These are phyloP conservation scores for Acacia concinna DNA, from an alignment of 331 rosid species.

Conservation along the genomic window DNA sequence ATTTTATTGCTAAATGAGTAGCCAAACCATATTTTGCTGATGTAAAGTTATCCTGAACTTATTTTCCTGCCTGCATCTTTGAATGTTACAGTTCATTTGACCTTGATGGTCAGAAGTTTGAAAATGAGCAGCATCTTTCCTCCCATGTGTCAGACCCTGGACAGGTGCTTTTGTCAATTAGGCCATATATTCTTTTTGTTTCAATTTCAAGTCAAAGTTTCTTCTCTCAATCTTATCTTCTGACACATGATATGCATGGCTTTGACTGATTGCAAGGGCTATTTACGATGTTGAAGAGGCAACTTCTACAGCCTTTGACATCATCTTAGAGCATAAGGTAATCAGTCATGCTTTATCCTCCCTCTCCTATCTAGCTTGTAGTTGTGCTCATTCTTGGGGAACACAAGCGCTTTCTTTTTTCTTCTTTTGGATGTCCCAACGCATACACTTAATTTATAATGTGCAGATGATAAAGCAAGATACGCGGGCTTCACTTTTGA, in stretches of 20 bases:
- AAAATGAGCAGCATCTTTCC: conserved; percentile 77
- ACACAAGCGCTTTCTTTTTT: conserved; percentile 17
- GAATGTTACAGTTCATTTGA: conserved; percentile 64
- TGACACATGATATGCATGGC: conserved; percentile 35
- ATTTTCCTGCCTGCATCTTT: conserved; percentile 22
- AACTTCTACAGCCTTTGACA: conserved; percentile 79
- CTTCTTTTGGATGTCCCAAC: neutral
- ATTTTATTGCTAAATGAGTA: too few species aligned
- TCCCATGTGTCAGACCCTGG: conserved; percentile 78
- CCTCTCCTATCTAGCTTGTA: conserved; percentile 4
- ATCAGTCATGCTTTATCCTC: conserved; percentile 6
- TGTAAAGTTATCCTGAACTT: conserved; percentile 16
- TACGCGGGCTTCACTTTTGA: conserved; percentile 76
- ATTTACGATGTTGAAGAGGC: conserved; percentile 54
- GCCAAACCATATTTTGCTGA: conserved; percentile 8
- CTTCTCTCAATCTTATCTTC: conserved; percentile 24
- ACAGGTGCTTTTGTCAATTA: conserved; percentile 60
- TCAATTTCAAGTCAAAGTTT: conserved; percentile 7
- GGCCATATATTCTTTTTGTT: conserved; percentile 28
- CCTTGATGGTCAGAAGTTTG: conserved; percentile 84
- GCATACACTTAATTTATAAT: conserved; percentile 25
- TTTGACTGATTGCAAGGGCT: conserved; percentile 77
- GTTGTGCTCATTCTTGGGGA: conserved; percentile 21
- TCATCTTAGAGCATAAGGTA: conserved; percentile 82
- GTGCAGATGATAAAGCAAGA: conserved; percentile 79